Conservation (phyloP, 2,329 filamentous ascomycete species). For the Domatiomyces catenatus region DNA sequence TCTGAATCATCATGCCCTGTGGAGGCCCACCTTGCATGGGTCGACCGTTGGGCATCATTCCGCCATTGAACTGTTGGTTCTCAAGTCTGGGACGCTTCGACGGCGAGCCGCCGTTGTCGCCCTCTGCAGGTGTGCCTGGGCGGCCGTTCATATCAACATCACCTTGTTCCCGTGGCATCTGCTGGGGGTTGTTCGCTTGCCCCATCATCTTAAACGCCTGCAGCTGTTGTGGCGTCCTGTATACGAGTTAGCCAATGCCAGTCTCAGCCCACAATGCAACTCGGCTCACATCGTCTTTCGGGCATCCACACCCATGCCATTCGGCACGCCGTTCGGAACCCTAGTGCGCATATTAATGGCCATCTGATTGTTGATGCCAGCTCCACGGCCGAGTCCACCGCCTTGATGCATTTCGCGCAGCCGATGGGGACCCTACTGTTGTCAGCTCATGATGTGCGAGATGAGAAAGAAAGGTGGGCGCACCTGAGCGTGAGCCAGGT, state of each 20-base stretch:
- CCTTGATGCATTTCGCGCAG: conserved; percentile 63
- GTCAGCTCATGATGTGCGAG: conserved; percentile 7
- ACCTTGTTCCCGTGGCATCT: conserved; percentile 76
- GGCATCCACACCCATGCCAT: conserved; percentile 6
- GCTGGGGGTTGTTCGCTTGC: conserved; percentile 45
- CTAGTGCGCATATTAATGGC: conserved; percentile 43
- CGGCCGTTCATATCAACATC: conserved; percentile 74
- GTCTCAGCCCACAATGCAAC: background rate
- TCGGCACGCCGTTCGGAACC: conserved; percentile 13
- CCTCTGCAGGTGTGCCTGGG: conserved; percentile 64
- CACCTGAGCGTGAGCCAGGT: conserved; percentile 74
- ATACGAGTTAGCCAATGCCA: background rate
- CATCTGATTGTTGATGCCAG: conserved; percentile 40
- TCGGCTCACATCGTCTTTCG: conserved; percentile 13
- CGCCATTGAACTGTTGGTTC: conserved; percentile 54
- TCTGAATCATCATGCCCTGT: conserved; percentile 31
- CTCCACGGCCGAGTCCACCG: conserved; percentile 51
- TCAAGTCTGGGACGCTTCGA: conserved; percentile 79
- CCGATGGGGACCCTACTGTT: conserved; percentile 20
- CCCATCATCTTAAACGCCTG: conserved; percentile 6
- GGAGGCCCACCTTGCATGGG: conserved; percentile 44
- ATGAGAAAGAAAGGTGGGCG: conserved; percentile 17
- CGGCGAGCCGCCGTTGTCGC: conserved; percentile 80
- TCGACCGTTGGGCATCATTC: conserved; percentile 61
- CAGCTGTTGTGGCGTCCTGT: conserved; percentile 16